Evolutionary conservation across 106 monocot genomes (phyloP), one percentile per base, ranked within the genome.

Genomic region (Iris macrosiphon): DNA sequence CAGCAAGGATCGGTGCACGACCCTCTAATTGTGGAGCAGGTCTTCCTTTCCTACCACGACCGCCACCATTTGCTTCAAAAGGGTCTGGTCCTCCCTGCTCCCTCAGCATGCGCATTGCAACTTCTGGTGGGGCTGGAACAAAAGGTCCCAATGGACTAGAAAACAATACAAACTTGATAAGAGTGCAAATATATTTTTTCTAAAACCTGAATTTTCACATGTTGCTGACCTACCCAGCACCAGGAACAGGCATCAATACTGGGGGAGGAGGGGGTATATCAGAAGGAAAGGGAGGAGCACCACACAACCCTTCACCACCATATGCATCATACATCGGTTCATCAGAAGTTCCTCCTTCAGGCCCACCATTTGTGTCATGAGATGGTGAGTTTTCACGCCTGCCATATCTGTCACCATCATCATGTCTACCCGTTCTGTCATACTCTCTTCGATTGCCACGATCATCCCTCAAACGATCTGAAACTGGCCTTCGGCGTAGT

Each of bases 81-180:
- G 81, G 70, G 34, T 76, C 18, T 40, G 85, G 74, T 14, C 79
- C 88, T 52, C 89, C 87, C 54, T 90, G 90, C 64, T 99, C 98
- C 26, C 98, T 83, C 67, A 99, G 38, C 98, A 99, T 91, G 27
- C 81, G 68, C 87, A 99, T 91, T 3, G 98, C 98, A 65, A 99
- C 83, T 61, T 99, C 98, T 18, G 98, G 98, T 9, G 98, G 98
- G 1, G 98, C 98, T 61, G 98, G 98, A 56, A 99, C 91, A 81
- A 99, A 99, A 45, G 98, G 98, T 23, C 98, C 98, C 75, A 99
- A 60, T 5, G 98, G 98, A 4, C 98, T 99, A 59, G 33, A 79
- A 31, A 67, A 65, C 5, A 55, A 53, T 38, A 55, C 23, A n/a
- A 22, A 31, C 9, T 22, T 22, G 11, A 10, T 7, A 47, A 9